Evolutionary conservation across 2,329 filamentous ascomycete species (phyloP).

Genomic region (Hypomyces perniciosus): DNA sequence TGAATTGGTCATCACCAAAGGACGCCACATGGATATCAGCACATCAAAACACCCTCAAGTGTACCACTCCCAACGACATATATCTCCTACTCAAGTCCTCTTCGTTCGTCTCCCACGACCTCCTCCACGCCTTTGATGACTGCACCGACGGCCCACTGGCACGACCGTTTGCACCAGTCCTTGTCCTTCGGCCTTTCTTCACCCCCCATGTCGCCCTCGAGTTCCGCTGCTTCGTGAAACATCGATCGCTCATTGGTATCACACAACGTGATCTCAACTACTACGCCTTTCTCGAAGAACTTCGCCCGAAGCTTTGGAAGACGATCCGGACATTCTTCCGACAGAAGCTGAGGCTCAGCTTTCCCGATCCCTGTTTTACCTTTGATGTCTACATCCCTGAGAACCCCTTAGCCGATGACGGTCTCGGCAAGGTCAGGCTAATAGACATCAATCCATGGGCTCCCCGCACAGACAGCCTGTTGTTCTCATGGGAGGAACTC

Average conservation of each 20-base stretch:
- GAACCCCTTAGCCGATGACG: conserved; percentile 44
- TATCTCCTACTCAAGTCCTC: conserved; percentile 93
- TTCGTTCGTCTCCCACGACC: conserved; percentile 88
- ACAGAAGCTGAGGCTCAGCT: conserved; percentile 64
- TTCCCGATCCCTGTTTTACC: conserved; percentile 76
- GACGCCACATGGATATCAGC: conserved; percentile 89
- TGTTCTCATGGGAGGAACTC: conserved; percentile 88
- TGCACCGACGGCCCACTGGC: conserved; percentile 36
- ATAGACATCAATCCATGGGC: conserved; percentile 98
- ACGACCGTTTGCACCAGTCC: conserved; percentile 60
- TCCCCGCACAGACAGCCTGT: conserved; percentile 74
- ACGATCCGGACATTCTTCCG: conserved; percentile 74
- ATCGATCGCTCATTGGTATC: conserved; percentile 72
- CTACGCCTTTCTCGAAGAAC: conserved; percentile 67
- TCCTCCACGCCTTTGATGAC: conserved; percentile 88
- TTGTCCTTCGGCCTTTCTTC: conserved; percentile 84
- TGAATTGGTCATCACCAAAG: conserved; percentile 97
- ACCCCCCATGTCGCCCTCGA: conserved; percentile 85
- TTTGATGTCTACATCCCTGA: conserved; percentile 92
- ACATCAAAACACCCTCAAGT: conserved; percentile 85
- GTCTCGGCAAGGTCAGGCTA: conserved; percentile 71
- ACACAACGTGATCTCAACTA: conserved; percentile 87
- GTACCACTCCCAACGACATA: conserved; percentile 79
- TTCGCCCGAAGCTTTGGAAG: conserved; percentile 61
- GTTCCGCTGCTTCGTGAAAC: conserved; percentile 91